Evolutionary conservation across 2,329 filamentous ascomycete genomes (phyloP).

Genomic region (Apiospora hydei): DNA sequence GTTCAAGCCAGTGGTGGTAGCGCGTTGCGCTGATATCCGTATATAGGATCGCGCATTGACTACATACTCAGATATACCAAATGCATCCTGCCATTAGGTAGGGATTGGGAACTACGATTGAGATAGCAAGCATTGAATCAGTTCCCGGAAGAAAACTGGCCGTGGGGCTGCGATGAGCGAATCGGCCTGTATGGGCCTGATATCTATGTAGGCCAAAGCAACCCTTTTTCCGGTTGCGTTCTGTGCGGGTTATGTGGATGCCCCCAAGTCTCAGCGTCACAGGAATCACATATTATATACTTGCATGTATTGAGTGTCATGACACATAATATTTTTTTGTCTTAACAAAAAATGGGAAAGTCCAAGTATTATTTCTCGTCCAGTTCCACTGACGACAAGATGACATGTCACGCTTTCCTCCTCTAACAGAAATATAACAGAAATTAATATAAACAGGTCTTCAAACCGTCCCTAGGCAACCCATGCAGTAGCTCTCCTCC

Average conservation of each 20-base stretch:
- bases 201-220: background rate
- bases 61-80: too few species aligned
- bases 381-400: conserved; percentile 4
- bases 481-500: conserved; percentile 1
- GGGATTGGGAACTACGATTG: background rate
- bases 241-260: background rate
- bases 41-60: background rate
- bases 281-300: background rate
- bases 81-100: background rate
- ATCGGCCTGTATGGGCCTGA: background rate
- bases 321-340: background rate
- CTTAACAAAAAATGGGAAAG: background rate
- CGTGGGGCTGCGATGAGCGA: background rate
- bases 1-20: background rate
- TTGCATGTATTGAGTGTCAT: background rate
- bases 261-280: background rate
- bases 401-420: background rate
- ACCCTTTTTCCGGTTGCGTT: background rate
- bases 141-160: background rate
- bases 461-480: background rate
- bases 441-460: background rate
- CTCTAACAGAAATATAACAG: too few species aligned
- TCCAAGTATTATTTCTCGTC: background rate
- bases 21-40: background rate
- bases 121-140: background rate